Conservation (phyloP, 192 early-diverging fungal species). For the Mortierella alpina region DNA sequence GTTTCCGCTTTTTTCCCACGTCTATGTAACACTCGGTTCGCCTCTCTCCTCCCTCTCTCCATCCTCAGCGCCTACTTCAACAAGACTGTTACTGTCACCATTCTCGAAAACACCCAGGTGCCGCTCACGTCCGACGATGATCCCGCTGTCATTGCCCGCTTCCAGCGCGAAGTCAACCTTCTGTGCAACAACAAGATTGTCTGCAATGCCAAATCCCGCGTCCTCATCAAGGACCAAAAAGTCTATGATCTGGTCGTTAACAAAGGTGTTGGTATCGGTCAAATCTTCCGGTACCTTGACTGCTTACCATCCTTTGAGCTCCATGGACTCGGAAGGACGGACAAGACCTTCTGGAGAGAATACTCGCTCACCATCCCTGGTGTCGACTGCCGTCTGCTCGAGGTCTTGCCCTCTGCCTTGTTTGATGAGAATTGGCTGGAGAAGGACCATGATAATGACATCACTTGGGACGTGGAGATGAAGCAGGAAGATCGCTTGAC, state of each 20-base stretch:
- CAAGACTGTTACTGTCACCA: conserved; percentile 36
- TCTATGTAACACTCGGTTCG: not conserved
- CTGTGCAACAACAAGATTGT: conserved; percentile 51
- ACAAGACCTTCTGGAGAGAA: conserved; percentile 55
- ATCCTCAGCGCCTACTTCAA: conserved; percentile 61
- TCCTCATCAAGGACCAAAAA: conserved; percentile 48
- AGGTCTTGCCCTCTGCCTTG: conserved; percentile 44
- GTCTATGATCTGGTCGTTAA: conserved; percentile 53
- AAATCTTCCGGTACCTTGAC: conserved; percentile 59
- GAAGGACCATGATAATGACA: conserved; percentile 14
- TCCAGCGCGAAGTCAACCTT: conserved; percentile 57
- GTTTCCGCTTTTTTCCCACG: not conserved
- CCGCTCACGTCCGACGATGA: conserved; percentile 19
- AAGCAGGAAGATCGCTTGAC: not conserved
- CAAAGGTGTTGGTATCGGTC: conserved; percentile 57
- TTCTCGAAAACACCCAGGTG: conserved; percentile 47
- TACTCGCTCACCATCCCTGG: conserved; percentile 54
- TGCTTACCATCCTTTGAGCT: conserved; percentile 54
- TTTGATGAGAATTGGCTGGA: conserved; percentile 47
- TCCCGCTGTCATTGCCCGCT: conserved; percentile 37
- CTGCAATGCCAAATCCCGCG: conserved; percentile 55
- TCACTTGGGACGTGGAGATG: conserved; percentile 35
- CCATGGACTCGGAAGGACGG: conserved; percentile 44
- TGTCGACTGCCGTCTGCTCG: conserved; percentile 52
- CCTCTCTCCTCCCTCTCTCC: not conserved